Conservation (phyloP, 345 rosid genomes). For the Murraya koenigii region DNA sequence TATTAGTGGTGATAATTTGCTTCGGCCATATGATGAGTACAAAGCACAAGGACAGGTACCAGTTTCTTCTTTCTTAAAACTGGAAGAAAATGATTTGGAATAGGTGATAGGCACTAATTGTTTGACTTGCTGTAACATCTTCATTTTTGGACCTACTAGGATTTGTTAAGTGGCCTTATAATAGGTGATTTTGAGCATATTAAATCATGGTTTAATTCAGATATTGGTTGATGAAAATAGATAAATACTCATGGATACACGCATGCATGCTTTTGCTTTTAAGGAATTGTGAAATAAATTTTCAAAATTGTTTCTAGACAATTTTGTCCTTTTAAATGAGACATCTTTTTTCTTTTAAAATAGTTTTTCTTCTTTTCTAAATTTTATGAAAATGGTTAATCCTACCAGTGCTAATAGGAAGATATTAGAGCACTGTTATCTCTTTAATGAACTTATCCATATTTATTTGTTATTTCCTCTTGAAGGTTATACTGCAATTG, state of each 20-base stretch:
- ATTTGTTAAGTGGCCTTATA: not conserved
- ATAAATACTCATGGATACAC: not conserved
- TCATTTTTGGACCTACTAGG: not conserved
- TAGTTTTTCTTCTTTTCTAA: not conserved
- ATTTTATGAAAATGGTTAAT: not conserved
- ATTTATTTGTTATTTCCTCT: conserved; percentile 19
- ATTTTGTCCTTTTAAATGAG: not conserved
- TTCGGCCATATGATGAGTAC: conserved; percentile 80
- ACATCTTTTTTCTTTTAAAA: no score
- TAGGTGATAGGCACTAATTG: not conserved
- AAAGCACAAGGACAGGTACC: conserved; percentile 94
- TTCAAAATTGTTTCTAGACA: not conserved
- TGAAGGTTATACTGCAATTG: conserved; percentile 90
- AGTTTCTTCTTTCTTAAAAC: not conserved
- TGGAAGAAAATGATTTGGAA: not conserved
- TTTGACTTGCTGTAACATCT: conserved; percentile 4
- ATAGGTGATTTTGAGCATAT: not conserved
- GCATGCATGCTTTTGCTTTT: not conserved
- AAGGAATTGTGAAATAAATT: not conserved
- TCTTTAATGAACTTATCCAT: not conserved
- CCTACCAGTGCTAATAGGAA: not conserved
- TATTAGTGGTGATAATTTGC: conserved; percentile 85
- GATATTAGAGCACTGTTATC: not conserved
- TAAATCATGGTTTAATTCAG: not conserved
- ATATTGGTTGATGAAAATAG: conserved; percentile 1